Percentiles rank a stretch among this genome's conserved stretches.
Evolutionary conservation across 225 moss, liverwort and hornwort genomes (phyloP).

Genomic region (Straminergon stramineum): DNA sequence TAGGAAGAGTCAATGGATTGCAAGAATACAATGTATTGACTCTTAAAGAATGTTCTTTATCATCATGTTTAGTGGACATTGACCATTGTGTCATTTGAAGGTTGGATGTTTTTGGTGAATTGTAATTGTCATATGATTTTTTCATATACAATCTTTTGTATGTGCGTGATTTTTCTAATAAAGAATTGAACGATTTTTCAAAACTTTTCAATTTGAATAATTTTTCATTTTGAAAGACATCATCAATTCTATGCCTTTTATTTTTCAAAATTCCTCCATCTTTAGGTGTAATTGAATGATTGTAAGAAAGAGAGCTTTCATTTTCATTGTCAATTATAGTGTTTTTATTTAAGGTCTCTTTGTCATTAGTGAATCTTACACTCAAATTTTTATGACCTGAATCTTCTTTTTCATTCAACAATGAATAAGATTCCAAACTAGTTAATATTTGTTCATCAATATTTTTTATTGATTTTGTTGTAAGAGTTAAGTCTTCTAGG

Average conservation of each 20-base stretch:
- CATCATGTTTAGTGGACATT: neutral
- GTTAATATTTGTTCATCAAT: neutral
- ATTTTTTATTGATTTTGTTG: neutral
- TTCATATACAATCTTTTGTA: neutral
- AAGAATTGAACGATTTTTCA: neutral
- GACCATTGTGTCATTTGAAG: neutral
- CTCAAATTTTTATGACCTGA: neutral
- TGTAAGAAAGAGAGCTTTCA: neutral
- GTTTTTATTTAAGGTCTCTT: neutral
- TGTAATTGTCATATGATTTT: neutral
- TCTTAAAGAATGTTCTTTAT: neutral
- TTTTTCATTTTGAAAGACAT: neutral
- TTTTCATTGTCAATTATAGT: neutral
- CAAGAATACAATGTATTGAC: neutral
- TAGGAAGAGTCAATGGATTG: neutral
- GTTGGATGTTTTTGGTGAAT: neutral
- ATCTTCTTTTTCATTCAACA: neutral
- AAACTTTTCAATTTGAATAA: neutral
- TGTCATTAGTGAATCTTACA: neutral
- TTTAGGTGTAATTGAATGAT: neutral
- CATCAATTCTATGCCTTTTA: neutral
- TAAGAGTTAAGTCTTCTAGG: neutral
- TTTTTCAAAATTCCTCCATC: constrained; percentile 15
- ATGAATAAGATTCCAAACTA: neutral
- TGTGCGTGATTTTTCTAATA: neutral